Percentiles rank a stretch among this genome's conserved stretches.
phyloP scores from a whole-genome alignment of 768 basidiomycete genomes.

The Naganishia vaughanmartiniae region DNA sequence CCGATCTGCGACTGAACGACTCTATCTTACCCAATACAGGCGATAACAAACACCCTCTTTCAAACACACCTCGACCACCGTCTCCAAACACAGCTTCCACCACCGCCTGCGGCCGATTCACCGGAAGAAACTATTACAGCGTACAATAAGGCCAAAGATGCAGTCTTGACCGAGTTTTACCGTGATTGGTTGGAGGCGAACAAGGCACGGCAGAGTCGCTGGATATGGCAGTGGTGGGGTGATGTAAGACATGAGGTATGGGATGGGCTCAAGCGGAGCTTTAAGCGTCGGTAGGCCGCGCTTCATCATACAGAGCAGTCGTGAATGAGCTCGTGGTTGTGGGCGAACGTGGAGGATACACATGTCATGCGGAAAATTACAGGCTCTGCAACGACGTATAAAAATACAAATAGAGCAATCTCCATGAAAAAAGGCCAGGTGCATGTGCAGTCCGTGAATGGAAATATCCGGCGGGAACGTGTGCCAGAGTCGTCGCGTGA shows the following conservation, averaged over 20 bases:
- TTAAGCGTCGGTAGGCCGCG: slow-evolving; percentile 12
- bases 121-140: background rate
- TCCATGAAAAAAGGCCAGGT: background rate
- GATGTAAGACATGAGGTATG: slow-evolving; percentile 28
- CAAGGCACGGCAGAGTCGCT: slow-evolving; percentile 14
- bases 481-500: background rate
- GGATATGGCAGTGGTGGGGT: slow-evolving; percentile 26
- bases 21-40: background rate
- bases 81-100: slow-evolving; percentile 1
- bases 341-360: background rate
- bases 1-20: too few relatives aligned
- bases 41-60: slow-evolving; percentile 24
- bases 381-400: background rate
- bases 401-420: slow-evolving; percentile 1
- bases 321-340: background rate
- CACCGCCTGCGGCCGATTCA: background rate
- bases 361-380: slow-evolving; percentile 22
- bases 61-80: slow-evolving; percentile 23
- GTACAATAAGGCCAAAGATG: slow-evolving; percentile 12
- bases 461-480: background rate
- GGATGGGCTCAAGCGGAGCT: slow-evolving; percentile 22
- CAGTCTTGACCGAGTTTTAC: slow-evolving; percentile 25
- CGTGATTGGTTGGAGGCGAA: slow-evolving; percentile 29
- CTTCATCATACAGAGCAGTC: background rate
- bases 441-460: slow-evolving; percentile 3